These are phyloP conservation scores for Turnera subulata DNA, from an alignment of 345 rosid genomes.

Conservation along the genomic window DNA sequence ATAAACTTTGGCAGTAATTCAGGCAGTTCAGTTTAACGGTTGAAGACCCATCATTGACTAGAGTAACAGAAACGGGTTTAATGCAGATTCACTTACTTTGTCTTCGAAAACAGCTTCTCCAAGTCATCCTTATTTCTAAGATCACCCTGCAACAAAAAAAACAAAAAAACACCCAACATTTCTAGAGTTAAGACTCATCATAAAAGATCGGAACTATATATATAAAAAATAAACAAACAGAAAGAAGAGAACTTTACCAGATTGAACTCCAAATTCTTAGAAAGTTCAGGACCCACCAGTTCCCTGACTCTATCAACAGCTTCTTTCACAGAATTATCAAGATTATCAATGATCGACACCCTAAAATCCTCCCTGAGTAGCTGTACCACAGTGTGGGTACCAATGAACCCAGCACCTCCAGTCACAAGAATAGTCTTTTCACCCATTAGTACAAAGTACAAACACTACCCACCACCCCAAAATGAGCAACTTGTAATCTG, in stretches of 20 bases:
- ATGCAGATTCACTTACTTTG: conserved; percentile 44
- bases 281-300: conserved; percentile 71
- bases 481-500: too few relatives aligned
- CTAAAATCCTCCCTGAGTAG: conserved; percentile 71
- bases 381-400: conserved; percentile 85
- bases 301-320: conserved; percentile 78
- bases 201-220: too few relatives aligned
- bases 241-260: conserved; percentile 40
- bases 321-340: conserved; percentile 72
- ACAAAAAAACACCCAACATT: too few relatives aligned
- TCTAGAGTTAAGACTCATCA: too few relatives aligned
- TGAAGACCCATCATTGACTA: too few relatives aligned
- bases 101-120: conserved; percentile 70
- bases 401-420: conserved; percentile 97
- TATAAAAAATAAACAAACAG: not conserved
- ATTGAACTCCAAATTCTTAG: conserved; percentile 67
- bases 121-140: conserved; percentile 75
- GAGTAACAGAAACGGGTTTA: too few relatives aligned
- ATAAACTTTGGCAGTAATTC: too few relatives aligned
- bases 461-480: too few relatives aligned
- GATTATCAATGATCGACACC: conserved; percentile 81
- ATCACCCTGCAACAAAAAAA: conserved; percentile 97
- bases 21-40: too few relatives aligned
- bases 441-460: conserved; percentile 11
- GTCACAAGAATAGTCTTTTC: conserved; percentile 72